phyloP scores from a whole-genome alignment of 257 asterid species.

The Cordia subcordata region DNA sequence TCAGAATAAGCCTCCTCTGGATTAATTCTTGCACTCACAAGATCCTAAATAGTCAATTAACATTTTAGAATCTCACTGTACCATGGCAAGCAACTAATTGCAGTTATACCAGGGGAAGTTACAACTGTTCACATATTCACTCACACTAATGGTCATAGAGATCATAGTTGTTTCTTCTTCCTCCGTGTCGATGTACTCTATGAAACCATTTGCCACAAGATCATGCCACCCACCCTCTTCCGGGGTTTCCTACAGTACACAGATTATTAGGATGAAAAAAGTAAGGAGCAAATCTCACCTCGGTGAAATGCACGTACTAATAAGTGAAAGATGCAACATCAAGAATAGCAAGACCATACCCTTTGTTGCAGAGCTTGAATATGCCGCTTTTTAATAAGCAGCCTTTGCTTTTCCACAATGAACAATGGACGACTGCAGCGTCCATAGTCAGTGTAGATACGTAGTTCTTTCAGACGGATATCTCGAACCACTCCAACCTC shows the following conservation, averaged over 20 bases:
- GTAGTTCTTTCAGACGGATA: conserved; percentile 83
- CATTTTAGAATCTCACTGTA: conserved; percentile 22
- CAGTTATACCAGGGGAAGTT: neutral
- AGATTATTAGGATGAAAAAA: conserved; percentile 8
- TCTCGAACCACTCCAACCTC: conserved; percentile 99
- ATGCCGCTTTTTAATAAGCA: conserved; percentile 81
- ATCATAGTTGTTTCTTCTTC: conserved; percentile 99
- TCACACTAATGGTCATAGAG: conserved; percentile 91
- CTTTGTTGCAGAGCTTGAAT: conserved; percentile 84
- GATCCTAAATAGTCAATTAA: conserved; percentile 52
- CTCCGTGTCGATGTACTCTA: conserved; percentile 90
- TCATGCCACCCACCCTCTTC: conserved; percentile 97
- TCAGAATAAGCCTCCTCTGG: conserved; percentile 84
- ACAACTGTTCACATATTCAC: conserved; percentile 16
- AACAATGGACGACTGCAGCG: conserved; percentile 99
- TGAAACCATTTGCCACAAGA: conserved; percentile 78
- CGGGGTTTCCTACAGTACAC: conserved; percentile 60
- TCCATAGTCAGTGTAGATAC: conserved; percentile 95
- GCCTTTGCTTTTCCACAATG: conserved; percentile 90
- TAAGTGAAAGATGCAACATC: conserved; percentile 2
- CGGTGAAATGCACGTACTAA: neutral
- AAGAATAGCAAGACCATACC: conserved; percentile 32
- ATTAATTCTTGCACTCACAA: conserved; percentile 59
- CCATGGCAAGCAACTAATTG: neutral
- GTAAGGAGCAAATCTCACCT: conserved; percentile 3